Percentiles rank a stretch among this genome's conserved stretches.
phyloP scores from a whole-genome alignment of 2,329 filamentous ascomycete genomes.

The Leptosphaerulina australis region DNA sequence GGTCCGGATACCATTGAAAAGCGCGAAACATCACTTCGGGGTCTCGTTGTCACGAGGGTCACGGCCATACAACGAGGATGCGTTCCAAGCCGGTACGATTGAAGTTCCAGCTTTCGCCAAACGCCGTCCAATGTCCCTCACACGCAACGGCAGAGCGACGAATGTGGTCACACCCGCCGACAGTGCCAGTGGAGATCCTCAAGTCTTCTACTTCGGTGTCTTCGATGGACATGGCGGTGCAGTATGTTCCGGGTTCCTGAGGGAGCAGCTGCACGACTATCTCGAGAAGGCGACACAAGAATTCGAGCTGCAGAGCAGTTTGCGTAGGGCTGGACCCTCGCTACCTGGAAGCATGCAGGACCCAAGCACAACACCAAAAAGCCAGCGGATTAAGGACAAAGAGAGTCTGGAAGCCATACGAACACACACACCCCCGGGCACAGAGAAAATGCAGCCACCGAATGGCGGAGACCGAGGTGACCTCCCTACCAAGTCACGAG shows the following conservation, averaged over 20 bases:
- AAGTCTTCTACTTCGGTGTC: slow-evolving; percentile 96
- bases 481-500: slow-evolving; percentile 33
- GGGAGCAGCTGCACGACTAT: slow-evolving; percentile 84
- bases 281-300: slow-evolving; percentile 79
- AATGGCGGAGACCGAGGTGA: slow-evolving; percentile 27
- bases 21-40: slow-evolving; percentile 96
- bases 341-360: slow-evolving; percentile 38
- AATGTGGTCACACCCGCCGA: slow-evolving; percentile 73
- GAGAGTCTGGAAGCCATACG: slow-evolving; percentile 54
- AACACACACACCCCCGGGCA: slow-evolving; percentile 54
- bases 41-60: slow-evolving; percentile 78
- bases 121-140: slow-evolving; percentile 71
- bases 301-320: slow-evolving; percentile 79
- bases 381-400: slow-evolving; percentile 38
- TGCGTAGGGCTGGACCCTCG: slow-evolving; percentile 51
- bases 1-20: slow-evolving; percentile 89
- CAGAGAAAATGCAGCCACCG: slow-evolving; percentile 50
- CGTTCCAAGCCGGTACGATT: slow-evolving; percentile 91
- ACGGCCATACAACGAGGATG: slow-evolving; percentile 89
- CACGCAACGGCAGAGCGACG: slow-evolving; percentile 39
- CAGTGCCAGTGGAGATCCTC: slow-evolving; percentile 83
- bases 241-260: slow-evolving; percentile 86
- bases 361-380: slow-evolving; percentile 27
- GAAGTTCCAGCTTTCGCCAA: slow-evolving; percentile 92
- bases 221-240: slow-evolving; percentile 95